Evolutionary conservation across 1,284 basidiomycete species (phyloP).

Genomic region (Ustilago hordei): DNA sequence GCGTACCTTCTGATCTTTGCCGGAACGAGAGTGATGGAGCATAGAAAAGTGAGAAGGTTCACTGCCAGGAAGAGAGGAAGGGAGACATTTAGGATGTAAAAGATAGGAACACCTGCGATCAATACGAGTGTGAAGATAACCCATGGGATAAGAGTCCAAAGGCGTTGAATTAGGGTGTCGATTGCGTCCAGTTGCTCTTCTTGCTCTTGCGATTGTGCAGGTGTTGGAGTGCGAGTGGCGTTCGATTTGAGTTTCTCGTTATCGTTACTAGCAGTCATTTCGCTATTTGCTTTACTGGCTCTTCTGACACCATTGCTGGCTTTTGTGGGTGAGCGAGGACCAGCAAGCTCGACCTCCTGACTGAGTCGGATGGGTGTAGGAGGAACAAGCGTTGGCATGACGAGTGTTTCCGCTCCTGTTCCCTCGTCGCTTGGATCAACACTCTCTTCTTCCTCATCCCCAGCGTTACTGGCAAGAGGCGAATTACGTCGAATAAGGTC

Average conservation of each 20-base stretch:
- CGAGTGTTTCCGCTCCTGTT: constrained; percentile 16
- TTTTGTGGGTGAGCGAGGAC: background rate
- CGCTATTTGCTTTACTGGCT: constrained; percentile 33
- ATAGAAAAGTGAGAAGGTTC: constrained; percentile 60
- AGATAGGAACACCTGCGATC: constrained; percentile 55
- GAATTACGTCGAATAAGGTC: constrained; percentile 12
- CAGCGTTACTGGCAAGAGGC: background rate
- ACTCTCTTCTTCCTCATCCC: background rate
- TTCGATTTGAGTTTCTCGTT: constrained; percentile 4
- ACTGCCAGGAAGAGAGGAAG: constrained; percentile 58
- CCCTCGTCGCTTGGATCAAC: constrained; percentile 2
- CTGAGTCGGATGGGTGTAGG: constrained; percentile 13
- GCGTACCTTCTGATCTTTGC: constrained; percentile 48
- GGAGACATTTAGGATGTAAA: constrained; percentile 53
- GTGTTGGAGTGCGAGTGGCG: background rate
- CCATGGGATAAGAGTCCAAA: constrained; percentile 50
- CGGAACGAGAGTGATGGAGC: constrained; percentile 55
- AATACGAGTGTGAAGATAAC: constrained; percentile 40
- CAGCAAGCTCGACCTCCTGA: constrained; percentile 1
- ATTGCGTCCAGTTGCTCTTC: constrained; percentile 43
- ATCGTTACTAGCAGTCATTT: constrained; percentile 16
- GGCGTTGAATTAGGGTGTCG: constrained; percentile 46
- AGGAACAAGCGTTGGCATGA: constrained; percentile 27
- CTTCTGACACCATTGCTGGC: background rate
- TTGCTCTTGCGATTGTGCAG: background rate